These are phyloP conservation scores for Westerdykella sp. DNA, from an alignment of 2,329 filamentous ascomycete genomes.

Conservation along the genomic window DNA sequence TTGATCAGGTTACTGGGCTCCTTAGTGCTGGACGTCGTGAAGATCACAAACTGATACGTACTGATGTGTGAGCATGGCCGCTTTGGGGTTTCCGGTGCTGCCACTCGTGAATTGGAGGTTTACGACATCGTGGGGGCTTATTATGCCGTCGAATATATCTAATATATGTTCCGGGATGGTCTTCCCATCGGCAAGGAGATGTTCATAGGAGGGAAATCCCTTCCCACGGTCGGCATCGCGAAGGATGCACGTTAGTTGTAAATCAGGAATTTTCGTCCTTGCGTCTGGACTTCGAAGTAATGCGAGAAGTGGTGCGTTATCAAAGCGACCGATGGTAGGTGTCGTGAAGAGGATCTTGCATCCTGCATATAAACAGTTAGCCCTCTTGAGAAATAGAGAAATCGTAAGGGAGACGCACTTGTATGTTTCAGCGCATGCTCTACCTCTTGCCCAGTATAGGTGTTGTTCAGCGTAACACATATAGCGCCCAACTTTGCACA, in stretches of 20 bases:
- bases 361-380: slow-evolving; percentile 39
- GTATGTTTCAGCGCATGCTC: slow-evolving; percentile 66
- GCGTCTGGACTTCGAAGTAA: slow-evolving; percentile 19
- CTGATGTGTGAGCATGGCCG: slow-evolving; percentile 37
- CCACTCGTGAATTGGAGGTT: slow-evolving; percentile 38
- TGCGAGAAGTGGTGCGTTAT: slow-evolving; percentile 55
- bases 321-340: slow-evolving; percentile 58
- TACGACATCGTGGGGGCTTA: slow-evolving; percentile 30
- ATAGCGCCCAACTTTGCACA: slow-evolving; percentile 48
- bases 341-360: slow-evolving; percentile 71
- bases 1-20: slow-evolving; percentile 33
- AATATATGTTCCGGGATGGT: slow-evolving; percentile 29
- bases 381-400: background rate
- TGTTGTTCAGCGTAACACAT: slow-evolving; percentile 75
- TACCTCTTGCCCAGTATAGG: slow-evolving; percentile 68
- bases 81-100: slow-evolving; percentile 35
- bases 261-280: slow-evolving; percentile 16
- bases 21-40: background rate
- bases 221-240: slow-evolving; percentile 28
- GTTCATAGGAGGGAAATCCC: slow-evolving; percentile 55
- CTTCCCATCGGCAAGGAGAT: slow-evolving; percentile 43
- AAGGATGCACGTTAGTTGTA: slow-evolving; percentile 28
- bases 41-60: slow-evolving; percentile 7
- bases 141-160: slow-evolving; percentile 31
- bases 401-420: slow-evolving; percentile 41